phyloP scores from a whole-genome alignment of 192 early-diverging fungal genomes.

The Gonapodya prolifera region DNA sequence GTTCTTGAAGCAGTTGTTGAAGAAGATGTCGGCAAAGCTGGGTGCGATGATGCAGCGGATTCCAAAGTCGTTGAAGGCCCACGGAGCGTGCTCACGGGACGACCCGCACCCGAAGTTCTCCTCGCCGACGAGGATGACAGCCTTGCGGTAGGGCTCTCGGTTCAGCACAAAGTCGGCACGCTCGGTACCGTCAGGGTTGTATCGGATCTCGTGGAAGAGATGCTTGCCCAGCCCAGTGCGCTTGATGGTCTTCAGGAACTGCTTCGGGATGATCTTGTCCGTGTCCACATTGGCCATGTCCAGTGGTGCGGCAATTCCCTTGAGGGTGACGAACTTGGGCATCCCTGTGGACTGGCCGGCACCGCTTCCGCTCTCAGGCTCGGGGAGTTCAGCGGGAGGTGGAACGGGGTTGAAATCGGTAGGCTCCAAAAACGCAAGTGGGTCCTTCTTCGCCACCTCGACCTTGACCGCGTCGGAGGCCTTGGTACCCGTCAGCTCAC shows the following conservation, averaged over 20 bases:
- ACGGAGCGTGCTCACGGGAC: conserved; percentile 59
- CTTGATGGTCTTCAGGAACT: conserved; percentile 64
- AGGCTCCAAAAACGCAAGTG: conserved; percentile 12
- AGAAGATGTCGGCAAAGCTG: conserved; percentile 60
- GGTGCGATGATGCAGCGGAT: conserved; percentile 56
- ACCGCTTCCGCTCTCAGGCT: conserved; percentile 1
- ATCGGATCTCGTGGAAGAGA: conserved; percentile 49
- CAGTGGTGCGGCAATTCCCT: conserved; percentile 44
- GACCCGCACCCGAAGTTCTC: conserved; percentile 60
- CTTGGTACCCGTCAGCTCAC: conserved; percentile 22
- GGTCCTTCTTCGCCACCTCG: neutral
- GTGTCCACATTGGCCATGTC: conserved; percentile 52
- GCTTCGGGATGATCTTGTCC: conserved; percentile 64
- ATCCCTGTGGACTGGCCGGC: conserved; percentile 25
- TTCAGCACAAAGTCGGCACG: conserved; percentile 50
- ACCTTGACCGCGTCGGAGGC: conserved; percentile 18
- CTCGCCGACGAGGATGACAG: conserved; percentile 41
- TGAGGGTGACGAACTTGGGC: conserved; percentile 42
- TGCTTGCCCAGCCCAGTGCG: conserved; percentile 48
- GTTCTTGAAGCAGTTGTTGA: conserved; percentile 59
- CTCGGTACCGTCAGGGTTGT: conserved; percentile 26
- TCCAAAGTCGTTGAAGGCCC: conserved; percentile 60
- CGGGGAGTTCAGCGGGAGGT: neutral
- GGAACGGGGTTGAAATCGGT: conserved; percentile 9
- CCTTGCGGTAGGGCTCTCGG: conserved; percentile 29